Conservation (phyloP, 352 stramenopile species). For the Phytophthora ramorum region DNA sequence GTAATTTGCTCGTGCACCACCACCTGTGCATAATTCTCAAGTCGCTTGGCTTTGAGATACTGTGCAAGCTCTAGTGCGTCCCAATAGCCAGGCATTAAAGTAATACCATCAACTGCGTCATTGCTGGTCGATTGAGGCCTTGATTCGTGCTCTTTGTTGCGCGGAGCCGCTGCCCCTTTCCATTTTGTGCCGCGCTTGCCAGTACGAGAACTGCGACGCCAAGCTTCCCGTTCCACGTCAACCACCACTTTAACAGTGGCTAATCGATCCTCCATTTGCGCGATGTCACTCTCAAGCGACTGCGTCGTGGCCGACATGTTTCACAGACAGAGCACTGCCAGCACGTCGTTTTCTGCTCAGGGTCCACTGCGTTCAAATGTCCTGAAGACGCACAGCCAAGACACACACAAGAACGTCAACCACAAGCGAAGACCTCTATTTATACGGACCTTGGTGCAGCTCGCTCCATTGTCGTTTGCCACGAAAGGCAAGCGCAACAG, state of each 20-base stretch:
- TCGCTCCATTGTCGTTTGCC: neutral
- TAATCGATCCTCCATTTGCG: slow-evolving; percentile 66
- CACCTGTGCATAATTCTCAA: slow-evolving; percentile 55
- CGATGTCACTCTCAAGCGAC: slow-evolving; percentile 64
- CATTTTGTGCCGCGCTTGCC: slow-evolving; percentile 71
- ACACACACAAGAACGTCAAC: neutral
- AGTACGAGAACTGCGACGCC: slow-evolving; percentile 53
- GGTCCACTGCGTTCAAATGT: neutral
- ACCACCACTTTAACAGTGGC: slow-evolving; percentile 58
- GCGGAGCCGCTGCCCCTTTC: slow-evolving; percentile 45
- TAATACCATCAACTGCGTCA: slow-evolving; percentile 13
- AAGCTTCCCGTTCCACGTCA: slow-evolving; percentile 61
- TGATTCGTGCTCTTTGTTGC: slow-evolving; percentile 16
- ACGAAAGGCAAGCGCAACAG: neutral
- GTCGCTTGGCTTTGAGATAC: slow-evolving; percentile 54
- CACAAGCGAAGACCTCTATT: slow-evolving; percentile 35
- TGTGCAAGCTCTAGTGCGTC: slow-evolving; percentile 69
- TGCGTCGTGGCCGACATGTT: slow-evolving; percentile 51
- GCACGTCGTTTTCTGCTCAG: neutral
- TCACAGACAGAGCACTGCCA: neutral
- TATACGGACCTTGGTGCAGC: slow-evolving; percentile 17
- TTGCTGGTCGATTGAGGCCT: slow-evolving; percentile 7
- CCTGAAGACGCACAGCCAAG: neutral
- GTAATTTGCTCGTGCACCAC: slow-evolving; percentile 72
- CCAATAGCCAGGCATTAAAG: slow-evolving; percentile 58